Percentiles rank a stretch among this genome's conserved stretches.
Evolutionary conservation across 2,329 filamentous ascomycete genomes (phyloP).

Genomic region (Purpureocillium lavendulum): DNA sequence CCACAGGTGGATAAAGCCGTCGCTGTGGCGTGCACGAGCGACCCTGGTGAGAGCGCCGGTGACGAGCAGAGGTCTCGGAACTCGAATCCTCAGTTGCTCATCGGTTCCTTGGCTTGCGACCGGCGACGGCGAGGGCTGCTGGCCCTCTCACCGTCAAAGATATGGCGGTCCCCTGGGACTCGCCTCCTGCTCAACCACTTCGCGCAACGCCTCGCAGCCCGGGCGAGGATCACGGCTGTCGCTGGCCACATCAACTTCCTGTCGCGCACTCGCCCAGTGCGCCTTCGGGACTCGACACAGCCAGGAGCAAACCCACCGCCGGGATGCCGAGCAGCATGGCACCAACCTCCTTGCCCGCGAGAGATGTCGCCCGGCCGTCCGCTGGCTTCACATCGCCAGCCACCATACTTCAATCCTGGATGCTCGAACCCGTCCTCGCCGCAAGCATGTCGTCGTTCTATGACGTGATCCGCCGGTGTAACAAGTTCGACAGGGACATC

Average conservation of each 20-base stretch:
- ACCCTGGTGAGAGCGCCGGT: background rate
- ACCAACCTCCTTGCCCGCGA: background rate
- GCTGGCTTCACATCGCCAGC: background rate
- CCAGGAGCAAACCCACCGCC: background rate
- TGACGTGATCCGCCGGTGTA: conserved; percentile 14
- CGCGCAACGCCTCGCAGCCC: too few species aligned
- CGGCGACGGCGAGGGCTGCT: too few species aligned
- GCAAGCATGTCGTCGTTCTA: conserved; percentile 8
- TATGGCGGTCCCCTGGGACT: too few species aligned
- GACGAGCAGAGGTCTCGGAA: conserved; percentile 1
- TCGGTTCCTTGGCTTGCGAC: too few species aligned
- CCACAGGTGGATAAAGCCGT: background rate
- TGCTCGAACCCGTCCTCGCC: background rate
- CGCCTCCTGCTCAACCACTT: too few species aligned
- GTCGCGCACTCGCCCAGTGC: too few species aligned
- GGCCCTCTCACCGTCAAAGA: too few species aligned
- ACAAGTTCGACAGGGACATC: conserved; percentile 15
- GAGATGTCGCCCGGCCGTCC: background rate
- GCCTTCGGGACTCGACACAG: too few species aligned
- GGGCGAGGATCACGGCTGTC: too few species aligned
- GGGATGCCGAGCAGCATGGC: conserved; percentile 2
- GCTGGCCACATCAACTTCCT: too few species aligned
- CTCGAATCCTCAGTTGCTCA: background rate
- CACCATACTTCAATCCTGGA: conserved; percentile 5
- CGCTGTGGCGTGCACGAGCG: conserved; percentile 4